Percentiles rank a stretch among this genome's conserved stretches.
Evolutionary conservation across 305 asterid species (phyloP).

Genomic region (Fraxinus paxiana): DNA sequence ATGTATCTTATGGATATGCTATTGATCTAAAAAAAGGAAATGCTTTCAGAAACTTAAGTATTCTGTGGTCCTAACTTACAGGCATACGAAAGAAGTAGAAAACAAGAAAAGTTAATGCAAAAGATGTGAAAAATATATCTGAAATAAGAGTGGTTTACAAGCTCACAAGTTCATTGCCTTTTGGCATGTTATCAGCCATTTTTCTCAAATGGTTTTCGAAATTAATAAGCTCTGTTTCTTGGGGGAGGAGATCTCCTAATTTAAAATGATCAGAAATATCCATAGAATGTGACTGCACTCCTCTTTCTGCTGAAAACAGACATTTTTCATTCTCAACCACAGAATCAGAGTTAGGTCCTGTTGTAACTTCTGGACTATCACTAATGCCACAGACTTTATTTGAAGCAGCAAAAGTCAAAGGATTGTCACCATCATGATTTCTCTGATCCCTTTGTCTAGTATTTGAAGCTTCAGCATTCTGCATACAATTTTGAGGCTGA

Average conservation of each 20-base stretch:
- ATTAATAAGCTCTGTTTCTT: constrained; percentile 27
- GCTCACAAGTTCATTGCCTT: constrained; percentile 62
- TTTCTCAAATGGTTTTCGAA: constrained; percentile 20
- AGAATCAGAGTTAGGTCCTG: constrained; percentile 30
- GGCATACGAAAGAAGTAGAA: not conserved
- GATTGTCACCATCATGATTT: constrained; percentile 4
- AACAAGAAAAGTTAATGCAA: not conserved
- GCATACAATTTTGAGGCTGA: constrained; percentile 27
- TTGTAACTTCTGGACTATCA: constrained; percentile 28
- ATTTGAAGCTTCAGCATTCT: constrained; percentile 30
- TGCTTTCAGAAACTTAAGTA: not conserved
- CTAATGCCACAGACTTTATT: constrained; percentile 22
- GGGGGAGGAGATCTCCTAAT: constrained; percentile 25
- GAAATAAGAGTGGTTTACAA: constrained; percentile 14
- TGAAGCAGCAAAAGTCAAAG: constrained; percentile 26
- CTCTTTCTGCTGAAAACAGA: constrained; percentile 32
- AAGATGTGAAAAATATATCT: constrained; percentile 10
- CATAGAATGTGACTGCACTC: constrained; percentile 28
- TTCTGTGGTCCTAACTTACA: not conserved
- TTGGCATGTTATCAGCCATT: constrained; percentile 33
- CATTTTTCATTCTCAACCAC: constrained; percentile 31
- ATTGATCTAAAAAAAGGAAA: not conserved
- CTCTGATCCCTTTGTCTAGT: constrained; percentile 30
- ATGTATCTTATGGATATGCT: not conserved
- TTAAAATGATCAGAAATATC: constrained; percentile 35